These are phyloP conservation scores for Lasiosphaeriaceae sp. DNA, from an alignment of 495 filamentous ascomycete genomes.

Conservation along the genomic window DNA sequence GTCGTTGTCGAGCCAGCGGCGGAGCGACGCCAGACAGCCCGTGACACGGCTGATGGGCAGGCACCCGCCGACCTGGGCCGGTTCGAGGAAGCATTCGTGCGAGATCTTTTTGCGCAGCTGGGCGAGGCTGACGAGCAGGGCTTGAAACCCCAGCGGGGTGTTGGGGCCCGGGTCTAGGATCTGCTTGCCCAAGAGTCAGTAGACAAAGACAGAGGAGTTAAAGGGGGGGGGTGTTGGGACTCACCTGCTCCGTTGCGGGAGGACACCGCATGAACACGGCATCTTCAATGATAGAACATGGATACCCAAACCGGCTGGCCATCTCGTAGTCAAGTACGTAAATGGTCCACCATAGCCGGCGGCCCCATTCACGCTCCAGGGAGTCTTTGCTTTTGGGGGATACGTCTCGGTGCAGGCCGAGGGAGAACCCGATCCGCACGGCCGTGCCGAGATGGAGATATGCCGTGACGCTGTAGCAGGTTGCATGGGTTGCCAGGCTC, in stretches of 20 bases:
- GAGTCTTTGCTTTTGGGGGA: neutral
- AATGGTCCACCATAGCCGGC: slow-evolving; percentile 8
- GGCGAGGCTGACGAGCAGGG: neutral
- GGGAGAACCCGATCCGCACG: slow-evolving; percentile 4
- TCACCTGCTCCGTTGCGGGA: slow-evolving; percentile 2
- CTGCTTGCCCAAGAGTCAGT: too few relatives aligned
- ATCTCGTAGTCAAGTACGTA: slow-evolving; percentile 6
- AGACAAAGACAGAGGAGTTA: too few relatives aligned
- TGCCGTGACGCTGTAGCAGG: slow-evolving; percentile 2
- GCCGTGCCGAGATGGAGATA: slow-evolving; percentile 4
- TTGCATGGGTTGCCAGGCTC: slow-evolving; percentile 5
- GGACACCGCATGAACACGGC: slow-evolving; percentile 1
- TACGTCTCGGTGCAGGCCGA: slow-evolving; percentile 6
- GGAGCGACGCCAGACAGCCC: neutral
- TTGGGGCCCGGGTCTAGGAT: slow-evolving; percentile 6
- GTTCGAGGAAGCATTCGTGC: slow-evolving; percentile 3
- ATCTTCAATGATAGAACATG: neutral
- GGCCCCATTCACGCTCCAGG: slow-evolving; percentile 3
- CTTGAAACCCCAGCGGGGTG: slow-evolving; percentile 3
- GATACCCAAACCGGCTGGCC: slow-evolving; percentile 4
- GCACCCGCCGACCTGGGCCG: neutral
- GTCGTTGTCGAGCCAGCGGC: neutral
- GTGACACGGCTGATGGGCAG: neutral
- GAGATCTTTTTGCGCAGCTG: slow-evolving; percentile 2
- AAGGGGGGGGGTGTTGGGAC: too few relatives aligned